phyloP scores from a whole-genome alignment of 2,329 filamentous ascomycete species.

The Phaeophleospora eucalypticola region DNA sequence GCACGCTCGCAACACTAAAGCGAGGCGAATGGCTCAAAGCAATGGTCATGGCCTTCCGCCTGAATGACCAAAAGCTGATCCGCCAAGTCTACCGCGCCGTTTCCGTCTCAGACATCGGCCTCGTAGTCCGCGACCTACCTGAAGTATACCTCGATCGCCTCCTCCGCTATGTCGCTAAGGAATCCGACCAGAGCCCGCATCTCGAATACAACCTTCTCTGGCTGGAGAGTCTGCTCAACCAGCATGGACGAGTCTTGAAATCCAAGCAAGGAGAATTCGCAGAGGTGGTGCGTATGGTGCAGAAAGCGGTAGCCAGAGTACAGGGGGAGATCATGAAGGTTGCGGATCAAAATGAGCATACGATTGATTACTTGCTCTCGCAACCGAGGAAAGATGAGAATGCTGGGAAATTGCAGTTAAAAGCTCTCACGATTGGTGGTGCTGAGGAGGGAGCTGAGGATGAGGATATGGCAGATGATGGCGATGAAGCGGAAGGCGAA shows the following conservation, averaged over 20 bases:
- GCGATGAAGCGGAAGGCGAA: conserved; percentile 31
- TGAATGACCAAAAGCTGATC: conserved; percentile 80
- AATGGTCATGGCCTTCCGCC: conserved; percentile 92
- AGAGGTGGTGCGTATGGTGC: conserved; percentile 76
- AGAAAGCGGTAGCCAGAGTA: conserved; percentile 75
- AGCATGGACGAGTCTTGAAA: conserved; percentile 80
- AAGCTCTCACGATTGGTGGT: conserved; percentile 17
- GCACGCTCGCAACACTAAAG: conserved; percentile 61
- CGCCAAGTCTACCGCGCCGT: conserved; percentile 81
- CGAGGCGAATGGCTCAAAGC: conserved; percentile 85
- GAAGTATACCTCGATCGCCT: conserved; percentile 80
- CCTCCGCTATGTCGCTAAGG: conserved; percentile 79
- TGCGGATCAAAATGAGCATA: conserved; percentile 84
- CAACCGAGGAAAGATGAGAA: conserved; percentile 25
- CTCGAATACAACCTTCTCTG: conserved; percentile 92
- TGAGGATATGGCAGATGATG: conserved; percentile 31
- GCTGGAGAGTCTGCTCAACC: conserved; percentile 76
- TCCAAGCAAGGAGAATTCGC: conserved; percentile 76
- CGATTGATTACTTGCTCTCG: conserved; percentile 72
- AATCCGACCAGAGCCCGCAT: conserved; percentile 86
- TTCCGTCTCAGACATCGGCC: conserved; percentile 67
- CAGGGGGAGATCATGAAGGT: conserved; percentile 76
- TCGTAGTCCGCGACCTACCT: conserved; percentile 76
- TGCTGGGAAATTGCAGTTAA: conserved; percentile 9
- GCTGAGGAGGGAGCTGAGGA: conserved; percentile 13